Evolutionary conservation across 805 yeast species (phyloP), one percentile per base, ranked within the genome.

Genomic region (Candida sithepensis): DNA sequence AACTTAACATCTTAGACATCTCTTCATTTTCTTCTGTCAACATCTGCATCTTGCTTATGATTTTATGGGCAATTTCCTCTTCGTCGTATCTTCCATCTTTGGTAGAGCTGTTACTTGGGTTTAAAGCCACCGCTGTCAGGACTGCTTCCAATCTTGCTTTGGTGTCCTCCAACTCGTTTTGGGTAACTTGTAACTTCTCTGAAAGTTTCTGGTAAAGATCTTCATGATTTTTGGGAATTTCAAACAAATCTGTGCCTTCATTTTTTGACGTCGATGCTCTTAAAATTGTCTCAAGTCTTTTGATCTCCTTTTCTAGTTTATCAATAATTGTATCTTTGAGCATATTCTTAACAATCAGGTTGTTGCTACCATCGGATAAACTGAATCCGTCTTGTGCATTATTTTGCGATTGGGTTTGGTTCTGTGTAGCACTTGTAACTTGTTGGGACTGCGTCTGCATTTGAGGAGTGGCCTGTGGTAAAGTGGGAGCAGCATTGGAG

Each of bases 41-140:
- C 48, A 75, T 68, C 45, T 78, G 78, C 53, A 88, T 57, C 56
- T 86, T 80, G 37, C 75, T 73, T 36, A 88, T 71, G 49, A 87
- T 78, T 56, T 83, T 82, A 60, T 88, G 94, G 13, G 91, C 81
- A 41, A 86, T 67, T 46, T 86, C 90, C 57, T 85, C 82, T 43
- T 80, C 84, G 57, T 88, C 95, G 61, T 79, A 84, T 48, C 84
- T 71, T 2, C 89, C 90, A 47, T 72, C 66, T 30, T 72, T 70
- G 2, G 81, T 78, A 20, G 70, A 63, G 4, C 63, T 51, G 44
- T 74, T 76, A 10, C 68, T 61, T 4, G 84, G 83, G 50, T 75
- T 75, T 44, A 78, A 55, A 2, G 81, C 70, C 22, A 79, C 63
- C 0, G 85, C 82, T 1, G 85, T 77, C 21, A 79, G 55, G 10